These are phyloP conservation scores for Phytophthora ramorum DNA, from an alignment of 352 stramenopile species.

Conservation along the genomic window DNA sequence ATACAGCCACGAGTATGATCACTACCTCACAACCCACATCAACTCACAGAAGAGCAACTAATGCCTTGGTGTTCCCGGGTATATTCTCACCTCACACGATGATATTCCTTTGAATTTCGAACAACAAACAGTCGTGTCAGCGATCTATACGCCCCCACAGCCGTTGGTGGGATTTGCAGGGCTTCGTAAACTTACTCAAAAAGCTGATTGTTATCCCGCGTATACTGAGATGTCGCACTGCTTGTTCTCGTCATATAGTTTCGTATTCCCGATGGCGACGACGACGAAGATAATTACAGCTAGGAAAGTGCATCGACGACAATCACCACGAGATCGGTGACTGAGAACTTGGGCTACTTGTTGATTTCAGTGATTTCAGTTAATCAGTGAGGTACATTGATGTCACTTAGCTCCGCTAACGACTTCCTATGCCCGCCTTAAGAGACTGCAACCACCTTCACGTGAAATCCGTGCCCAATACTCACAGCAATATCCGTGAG, in stretches of 20 bases:
- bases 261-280: slow-evolving; percentile 58
- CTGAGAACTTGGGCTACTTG: slow-evolving; percentile 38
- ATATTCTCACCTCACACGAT: not conserved
- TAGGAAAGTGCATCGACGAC: slow-evolving; percentile 54
- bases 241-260: slow-evolving; percentile 38
- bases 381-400: no score
- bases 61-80: not conserved
- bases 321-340: slow-evolving; percentile 51
- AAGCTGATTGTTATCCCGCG: slow-evolving; percentile 3
- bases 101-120: slow-evolving; percentile 13
- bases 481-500: slow-evolving; percentile 48
- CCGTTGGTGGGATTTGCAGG: not conserved
- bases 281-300: slow-evolving; percentile 43
- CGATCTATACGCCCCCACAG: not conserved
- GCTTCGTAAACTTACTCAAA: slow-evolving; percentile 15
- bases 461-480: slow-evolving; percentile 60
- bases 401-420: no score
- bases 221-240: not conserved
- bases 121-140: slow-evolving; percentile 3
- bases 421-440: no score
- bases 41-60: slow-evolving; percentile 17
- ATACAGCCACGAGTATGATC: slow-evolving; percentile 4
- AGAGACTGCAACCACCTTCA: slow-evolving; percentile 48
- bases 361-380: no score
- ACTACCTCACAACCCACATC: slow-evolving; percentile 6